phyloP scores from a whole-genome alignment of 805 yeast genomes.

The Hanseniaspora vineae region DNA sequence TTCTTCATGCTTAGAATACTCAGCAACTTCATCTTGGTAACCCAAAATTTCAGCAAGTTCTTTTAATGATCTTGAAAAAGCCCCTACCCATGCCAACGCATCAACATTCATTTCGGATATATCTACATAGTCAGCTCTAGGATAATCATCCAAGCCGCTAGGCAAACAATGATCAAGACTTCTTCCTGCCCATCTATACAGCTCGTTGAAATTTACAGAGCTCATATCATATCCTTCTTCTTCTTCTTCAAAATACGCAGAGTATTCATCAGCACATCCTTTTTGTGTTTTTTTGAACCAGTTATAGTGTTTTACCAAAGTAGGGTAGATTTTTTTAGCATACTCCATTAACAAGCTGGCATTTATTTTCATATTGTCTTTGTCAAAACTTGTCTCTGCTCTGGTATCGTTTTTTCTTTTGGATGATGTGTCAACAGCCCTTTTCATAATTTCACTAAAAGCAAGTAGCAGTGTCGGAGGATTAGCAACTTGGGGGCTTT shows the following conservation, averaged over 20 bases:
- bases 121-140: constrained; percentile 71
- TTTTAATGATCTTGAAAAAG: constrained; percentile 75
- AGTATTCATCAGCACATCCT: constrained; percentile 65
- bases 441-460: constrained; percentile 43
- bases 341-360: constrained; percentile 48
- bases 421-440: constrained; percentile 22
- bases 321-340: constrained; percentile 60
- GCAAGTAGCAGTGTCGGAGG: constrained; percentile 88
- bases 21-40: constrained; percentile 41
- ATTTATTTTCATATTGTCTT: constrained; percentile 40
- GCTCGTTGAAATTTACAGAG: constrained; percentile 38
- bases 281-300: constrained; percentile 76
- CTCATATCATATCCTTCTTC: constrained; percentile 8
- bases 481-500: constrained; percentile 81
- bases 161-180: constrained; percentile 77
- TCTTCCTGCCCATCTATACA: constrained; percentile 89
- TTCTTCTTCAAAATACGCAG: constrained; percentile 20
- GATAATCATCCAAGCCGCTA: constrained; percentile 92
- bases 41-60: constrained; percentile 55
- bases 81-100: constrained; percentile 83
- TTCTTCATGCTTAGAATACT: constrained; percentile 39
- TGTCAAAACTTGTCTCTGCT: constrained; percentile 21
- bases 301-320: constrained; percentile 60
- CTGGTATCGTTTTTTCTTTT: constrained; percentile 7
- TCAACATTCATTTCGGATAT: constrained; percentile 87